A percentile compares a stretch with the other conserved stretches of the same genome.
phyloP scores from a whole-genome alignment of 805 yeast genomes.

The Starmerella apis region DNA sequence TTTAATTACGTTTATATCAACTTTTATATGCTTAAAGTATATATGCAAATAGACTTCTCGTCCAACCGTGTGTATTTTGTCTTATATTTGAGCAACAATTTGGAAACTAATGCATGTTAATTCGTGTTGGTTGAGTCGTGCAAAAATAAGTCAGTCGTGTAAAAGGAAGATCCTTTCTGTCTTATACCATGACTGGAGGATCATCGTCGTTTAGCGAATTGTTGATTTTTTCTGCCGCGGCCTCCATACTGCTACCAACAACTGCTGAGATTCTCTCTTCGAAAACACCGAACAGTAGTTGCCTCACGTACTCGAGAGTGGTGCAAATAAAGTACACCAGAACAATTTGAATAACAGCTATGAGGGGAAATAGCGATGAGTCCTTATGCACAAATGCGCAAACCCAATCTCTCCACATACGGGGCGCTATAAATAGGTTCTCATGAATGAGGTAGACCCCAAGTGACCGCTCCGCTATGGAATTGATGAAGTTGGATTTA shows the following conservation, averaged over 20 bases:
- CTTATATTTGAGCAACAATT: too few relatives aligned
- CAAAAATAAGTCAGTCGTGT: too few relatives aligned
- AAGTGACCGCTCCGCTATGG: conserved; percentile 8
- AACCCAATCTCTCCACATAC: conserved; percentile 10
- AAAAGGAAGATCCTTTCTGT: too few relatives aligned
- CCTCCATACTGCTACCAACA: not conserved
- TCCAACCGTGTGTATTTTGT: too few relatives aligned
- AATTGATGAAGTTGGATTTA: conserved; percentile 6
- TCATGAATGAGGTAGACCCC: conserved; percentile 20
- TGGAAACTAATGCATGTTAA: too few relatives aligned
- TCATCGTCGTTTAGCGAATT: not conserved
- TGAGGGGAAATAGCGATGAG: conserved; percentile 9
- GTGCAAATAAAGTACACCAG: conserved; percentile 10
- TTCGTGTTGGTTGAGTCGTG: too few relatives aligned
- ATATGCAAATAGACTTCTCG: too few relatives aligned
- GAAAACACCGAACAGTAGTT: conserved; percentile 4
- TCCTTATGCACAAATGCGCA: not conserved
- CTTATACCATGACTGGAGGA: not conserved
- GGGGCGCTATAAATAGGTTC: conserved; percentile 6
- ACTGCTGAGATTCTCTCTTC: conserved; percentile 7
- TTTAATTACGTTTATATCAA: too few relatives aligned
- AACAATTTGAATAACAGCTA: conserved; percentile 7
- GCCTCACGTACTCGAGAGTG: conserved; percentile 9
- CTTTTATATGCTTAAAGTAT: too few relatives aligned
- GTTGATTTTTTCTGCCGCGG: not conserved